Conservation (phyloP, 768 basidiomycete genomes). For the Phylloporus arenicola region DNA sequence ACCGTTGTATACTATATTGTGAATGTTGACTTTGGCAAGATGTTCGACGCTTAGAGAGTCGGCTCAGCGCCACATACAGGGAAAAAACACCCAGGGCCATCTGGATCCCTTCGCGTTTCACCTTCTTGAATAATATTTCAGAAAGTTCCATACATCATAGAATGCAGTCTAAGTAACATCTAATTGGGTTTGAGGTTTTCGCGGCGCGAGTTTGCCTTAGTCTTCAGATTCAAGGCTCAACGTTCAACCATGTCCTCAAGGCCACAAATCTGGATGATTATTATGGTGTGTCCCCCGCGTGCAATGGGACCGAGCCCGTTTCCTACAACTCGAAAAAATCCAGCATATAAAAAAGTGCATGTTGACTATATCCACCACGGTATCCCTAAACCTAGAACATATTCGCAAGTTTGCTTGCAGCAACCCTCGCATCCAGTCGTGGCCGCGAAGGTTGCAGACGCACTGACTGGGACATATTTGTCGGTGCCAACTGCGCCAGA, state of each 20-base stretch:
- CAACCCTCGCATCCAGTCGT: slow-evolving; percentile 77
- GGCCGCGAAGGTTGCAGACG: slow-evolving; percentile 66
- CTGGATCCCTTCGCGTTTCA: too few species aligned
- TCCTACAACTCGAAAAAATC: slow-evolving; percentile 10
- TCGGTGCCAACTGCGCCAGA: slow-evolving; percentile 54
- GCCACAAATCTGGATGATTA: neutral
- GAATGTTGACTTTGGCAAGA: too few species aligned
- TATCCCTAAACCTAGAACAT: slow-evolving; percentile 53
- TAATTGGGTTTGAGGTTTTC: too few species aligned
- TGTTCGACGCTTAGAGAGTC: too few species aligned
- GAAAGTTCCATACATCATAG: too few species aligned
- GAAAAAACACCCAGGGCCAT: too few species aligned
- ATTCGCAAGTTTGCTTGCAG: slow-evolving; percentile 86
- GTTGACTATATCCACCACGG: slow-evolving; percentile 1
- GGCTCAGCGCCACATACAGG: too few species aligned
- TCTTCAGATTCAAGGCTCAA: neutral
- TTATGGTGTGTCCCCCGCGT: neutral
- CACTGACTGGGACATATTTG: slow-evolving; percentile 68
- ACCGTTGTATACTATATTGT: neutral
- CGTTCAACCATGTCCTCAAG: neutral
- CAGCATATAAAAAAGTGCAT: slow-evolving; percentile 16
- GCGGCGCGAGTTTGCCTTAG: too few species aligned
- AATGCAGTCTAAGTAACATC: too few species aligned
- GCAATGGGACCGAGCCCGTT: slow-evolving; percentile 5
- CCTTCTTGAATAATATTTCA: too few species aligned